Conservation (phyloP, 2,329 filamentous ascomycete genomes). For the Monilinia aucupariae region DNA sequence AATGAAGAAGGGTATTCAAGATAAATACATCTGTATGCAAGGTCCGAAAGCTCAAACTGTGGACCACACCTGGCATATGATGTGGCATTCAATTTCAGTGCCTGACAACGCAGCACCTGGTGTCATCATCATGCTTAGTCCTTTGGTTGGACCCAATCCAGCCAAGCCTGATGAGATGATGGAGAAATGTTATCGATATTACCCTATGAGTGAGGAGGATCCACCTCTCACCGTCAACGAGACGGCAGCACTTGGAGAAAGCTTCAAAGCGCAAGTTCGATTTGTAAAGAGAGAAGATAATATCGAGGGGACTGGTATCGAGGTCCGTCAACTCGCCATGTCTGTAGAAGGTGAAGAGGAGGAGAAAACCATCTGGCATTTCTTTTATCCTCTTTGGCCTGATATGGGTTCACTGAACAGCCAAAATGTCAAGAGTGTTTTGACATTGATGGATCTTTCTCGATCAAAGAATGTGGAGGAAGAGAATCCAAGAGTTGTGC, state of each 20-base stretch:
- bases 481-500: conserved; percentile 71
- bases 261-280: conserved; percentile 62
- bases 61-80: conserved; percentile 92
- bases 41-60: conserved; percentile 74
- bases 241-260: conserved; percentile 58
- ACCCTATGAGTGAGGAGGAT: conserved; percentile 55
- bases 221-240: conserved; percentile 54
- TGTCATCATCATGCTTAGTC: conserved; percentile 92
- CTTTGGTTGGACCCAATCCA: conserved; percentile 55
- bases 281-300: conserved; percentile 48
- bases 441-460: conserved; percentile 64
- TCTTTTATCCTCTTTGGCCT: conserved; percentile 82
- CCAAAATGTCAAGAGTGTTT: conserved; percentile 61
- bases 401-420: conserved; percentile 78
- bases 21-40: conserved; percentile 84
- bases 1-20: conserved; percentile 27
- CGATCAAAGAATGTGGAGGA: conserved; percentile 50
- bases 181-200: conserved; percentile 86
- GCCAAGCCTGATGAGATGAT: conserved; percentile 46
- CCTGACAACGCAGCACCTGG: conserved; percentile 55
- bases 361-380: conserved; percentile 70
- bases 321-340: conserved; percentile 68
- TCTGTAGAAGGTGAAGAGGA: conserved; percentile 40
- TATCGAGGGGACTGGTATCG: conserved; percentile 55
- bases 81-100: conserved; percentile 61